Percentiles rank a stretch among this genome's conserved stretches.
Evolutionary conservation across 768 basidiomycete species (phyloP).

Genomic region (Termitomyces eurrhizus): DNA sequence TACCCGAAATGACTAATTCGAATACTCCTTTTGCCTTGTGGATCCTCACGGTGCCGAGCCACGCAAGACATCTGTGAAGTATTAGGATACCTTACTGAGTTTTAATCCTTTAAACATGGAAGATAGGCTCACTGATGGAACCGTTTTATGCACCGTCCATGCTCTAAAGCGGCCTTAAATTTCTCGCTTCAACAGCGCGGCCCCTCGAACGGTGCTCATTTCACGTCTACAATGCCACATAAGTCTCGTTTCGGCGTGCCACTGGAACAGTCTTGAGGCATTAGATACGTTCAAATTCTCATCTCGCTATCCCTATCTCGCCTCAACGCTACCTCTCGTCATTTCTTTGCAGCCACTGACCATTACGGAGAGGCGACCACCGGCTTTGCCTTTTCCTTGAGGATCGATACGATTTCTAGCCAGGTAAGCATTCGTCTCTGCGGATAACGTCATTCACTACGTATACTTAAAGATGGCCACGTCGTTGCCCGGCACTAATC

Average conservation of each 20-base stretch:
- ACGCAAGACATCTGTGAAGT: not conserved
- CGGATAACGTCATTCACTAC: not conserved
- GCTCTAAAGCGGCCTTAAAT: not conserved
- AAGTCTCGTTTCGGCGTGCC: not conserved
- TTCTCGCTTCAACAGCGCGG: conserved; percentile 5
- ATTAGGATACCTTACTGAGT: not conserved
- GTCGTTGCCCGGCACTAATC: not conserved
- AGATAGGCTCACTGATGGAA: not conserved
- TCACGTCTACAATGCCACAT: not conserved
- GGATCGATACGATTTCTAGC: too few species aligned
- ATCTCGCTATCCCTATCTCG: not conserved
- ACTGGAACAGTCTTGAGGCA: not conserved
- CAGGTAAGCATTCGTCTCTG: not conserved
- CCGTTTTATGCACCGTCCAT: not conserved
- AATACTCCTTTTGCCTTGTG: not conserved
- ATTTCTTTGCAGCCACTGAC: not conserved
- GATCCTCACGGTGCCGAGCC: not conserved
- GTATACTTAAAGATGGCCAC: not conserved
- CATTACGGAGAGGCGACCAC: conserved; percentile 2
- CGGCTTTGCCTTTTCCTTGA: not conserved
- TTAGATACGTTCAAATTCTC: not conserved
- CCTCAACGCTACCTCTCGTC: not conserved
- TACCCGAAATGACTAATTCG: not conserved
- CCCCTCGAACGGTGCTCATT: conserved; percentile 1
- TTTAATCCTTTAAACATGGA: not conserved